Evolutionary conservation across 2,329 filamentous ascomycete genomes (phyloP).

Genomic region (Emergomyces africanus): DNA sequence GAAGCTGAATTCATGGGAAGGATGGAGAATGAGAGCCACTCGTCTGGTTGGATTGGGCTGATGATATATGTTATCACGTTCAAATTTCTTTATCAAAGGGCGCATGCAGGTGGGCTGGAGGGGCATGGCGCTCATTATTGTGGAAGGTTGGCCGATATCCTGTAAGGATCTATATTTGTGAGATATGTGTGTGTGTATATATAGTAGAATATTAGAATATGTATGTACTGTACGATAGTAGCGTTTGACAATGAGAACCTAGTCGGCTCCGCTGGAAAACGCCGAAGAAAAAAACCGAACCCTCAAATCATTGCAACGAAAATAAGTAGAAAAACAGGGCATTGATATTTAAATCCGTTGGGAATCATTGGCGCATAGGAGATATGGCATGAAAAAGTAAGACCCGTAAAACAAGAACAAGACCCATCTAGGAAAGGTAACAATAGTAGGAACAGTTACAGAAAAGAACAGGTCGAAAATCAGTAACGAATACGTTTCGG

Average conservation of each 20-base stretch:
- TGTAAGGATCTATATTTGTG: background rate
- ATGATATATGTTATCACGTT: background rate
- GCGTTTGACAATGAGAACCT: background rate
- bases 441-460: constrained; percentile 2
- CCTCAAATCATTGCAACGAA: background rate
- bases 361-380: constrained; percentile 10
- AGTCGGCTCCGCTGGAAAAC: background rate
- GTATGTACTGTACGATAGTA: constrained; percentile 4
- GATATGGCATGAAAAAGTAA: constrained; percentile 5
- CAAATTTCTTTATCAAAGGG: background rate
- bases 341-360: background rate
- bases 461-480: background rate
- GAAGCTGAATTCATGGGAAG: constrained; percentile 52
- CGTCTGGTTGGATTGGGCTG: constrained; percentile 34
- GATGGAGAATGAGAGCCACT: constrained; percentile 43
- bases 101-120: background rate
- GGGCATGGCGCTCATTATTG: background rate
- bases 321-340: background rate
- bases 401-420: constrained; percentile 6
- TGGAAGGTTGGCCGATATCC: background rate
- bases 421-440: constrained; percentile 3
- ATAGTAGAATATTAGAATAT: background rate
- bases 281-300: background rate
- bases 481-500: background rate
- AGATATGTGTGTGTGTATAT: background rate